Evolutionary conservation across 169 alveolate species (phyloP), one percentile per base, ranked within the genome.

Genomic region (Eimeria nieschulzi): DNA sequence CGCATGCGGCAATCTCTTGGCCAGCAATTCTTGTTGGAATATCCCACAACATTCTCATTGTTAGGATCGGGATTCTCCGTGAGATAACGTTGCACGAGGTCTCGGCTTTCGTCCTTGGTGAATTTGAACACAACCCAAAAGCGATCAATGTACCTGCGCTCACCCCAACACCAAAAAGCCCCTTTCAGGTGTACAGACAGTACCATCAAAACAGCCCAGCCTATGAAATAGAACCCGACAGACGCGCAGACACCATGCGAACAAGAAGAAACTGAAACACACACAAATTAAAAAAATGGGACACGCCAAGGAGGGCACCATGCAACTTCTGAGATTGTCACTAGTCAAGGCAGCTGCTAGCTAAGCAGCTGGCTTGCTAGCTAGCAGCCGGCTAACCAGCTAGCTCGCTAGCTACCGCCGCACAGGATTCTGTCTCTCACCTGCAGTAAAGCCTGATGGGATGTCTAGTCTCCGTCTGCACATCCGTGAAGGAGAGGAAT

Each of bases 11-110:
- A 99, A 88, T 99, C 99, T 84, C 98, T 97, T 25, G 99, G 99
- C 99, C 99, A 99, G 95, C 99, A 99, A 79, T 97, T 97, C 96
- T 99, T 99, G 96, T 99, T 99, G 95, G 99, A 98, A 96, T 99
- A 99, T 26, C 99, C 99, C 33, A 99, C 99, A 39, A 99, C 96
- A 93, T 99, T 99, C 94, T 99, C 99, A 95, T 99, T 99, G 96
- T 99, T 99, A 56, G 99, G 99, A 92, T 99, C 99, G 13, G 99
- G 99, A 95, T 99, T 99, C 95, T 99, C 99, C 5, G 99, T 98
- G 92, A 87, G 86, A 72, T 87, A 99, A 84, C 99, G 95, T 94
- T 99, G 99, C 56, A 99, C 98, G 79, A 99, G 95, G 70, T 99
- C 99, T 94, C 99, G 96, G 2, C 99, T 96, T 87, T 99, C 99